Evolutionary conservation across 306 rosid species (phyloP).

Genomic region (Parietaria judaica): DNA sequence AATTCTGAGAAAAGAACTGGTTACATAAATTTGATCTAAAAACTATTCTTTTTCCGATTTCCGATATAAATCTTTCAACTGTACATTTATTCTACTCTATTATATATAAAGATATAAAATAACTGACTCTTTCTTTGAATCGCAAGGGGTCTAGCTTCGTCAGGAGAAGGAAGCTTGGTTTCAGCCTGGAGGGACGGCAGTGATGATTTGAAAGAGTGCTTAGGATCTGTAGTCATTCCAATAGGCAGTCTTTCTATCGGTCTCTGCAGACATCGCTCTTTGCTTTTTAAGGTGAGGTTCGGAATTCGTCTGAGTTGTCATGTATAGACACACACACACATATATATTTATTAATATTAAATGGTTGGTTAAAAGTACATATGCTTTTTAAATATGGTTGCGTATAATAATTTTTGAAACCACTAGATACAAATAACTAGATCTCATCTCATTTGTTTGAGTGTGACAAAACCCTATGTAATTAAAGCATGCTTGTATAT

Average conservation of each 20-base stretch:
- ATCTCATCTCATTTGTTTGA: neutral
- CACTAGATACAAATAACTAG: neutral
- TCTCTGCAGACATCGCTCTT: constrained; percentile 94
- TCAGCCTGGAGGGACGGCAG: constrained; percentile 79
- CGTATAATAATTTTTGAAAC: neutral
- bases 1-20: no score
- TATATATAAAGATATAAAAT: constrained; percentile 10
- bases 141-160: constrained; percentile 82
- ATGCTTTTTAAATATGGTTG: neutral
- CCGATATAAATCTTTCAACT: neutral
- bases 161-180: constrained; percentile 58
- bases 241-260: constrained; percentile 87
- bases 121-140: constrained; percentile 38
- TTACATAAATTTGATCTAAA: no score
- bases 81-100: constrained; percentile 9
- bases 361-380: neutral
- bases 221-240: constrained; percentile 92
- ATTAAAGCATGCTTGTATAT: no score
- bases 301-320: neutral
- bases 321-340: no score
- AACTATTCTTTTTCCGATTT: no score
- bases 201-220: constrained; percentile 67
- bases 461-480: no score
- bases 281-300: constrained; percentile 83
- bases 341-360: no score